Conservation (phyloP, 2,329 filamentous ascomycete species). For the Trichoderma sp. region DNA sequence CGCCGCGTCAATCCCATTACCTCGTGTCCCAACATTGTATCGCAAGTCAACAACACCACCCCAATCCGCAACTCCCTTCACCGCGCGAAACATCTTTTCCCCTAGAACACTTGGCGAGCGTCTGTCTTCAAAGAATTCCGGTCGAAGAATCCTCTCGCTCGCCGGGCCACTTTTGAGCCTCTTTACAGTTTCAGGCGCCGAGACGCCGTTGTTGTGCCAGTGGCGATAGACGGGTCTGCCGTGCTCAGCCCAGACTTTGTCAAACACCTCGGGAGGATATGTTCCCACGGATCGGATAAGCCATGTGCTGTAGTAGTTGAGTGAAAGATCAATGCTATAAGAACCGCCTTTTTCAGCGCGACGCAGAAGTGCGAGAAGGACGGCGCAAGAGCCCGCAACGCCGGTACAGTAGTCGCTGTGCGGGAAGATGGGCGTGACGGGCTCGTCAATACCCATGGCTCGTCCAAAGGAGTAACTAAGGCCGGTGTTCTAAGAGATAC, state of each 20-base stretch:
- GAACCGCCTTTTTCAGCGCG: not conserved
- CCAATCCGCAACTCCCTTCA: not conserved
- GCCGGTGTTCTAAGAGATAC: slow-evolving; percentile 33
- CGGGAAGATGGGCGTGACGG: slow-evolving; percentile 36
- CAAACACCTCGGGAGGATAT: not conserved
- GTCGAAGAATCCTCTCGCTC: slow-evolving; percentile 46
- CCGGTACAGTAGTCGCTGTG: slow-evolving; percentile 35
- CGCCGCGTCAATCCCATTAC: not conserved
- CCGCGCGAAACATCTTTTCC: not conserved
- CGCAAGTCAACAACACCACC: not conserved
- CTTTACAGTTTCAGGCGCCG: not conserved
- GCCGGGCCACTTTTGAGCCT: not conserved
- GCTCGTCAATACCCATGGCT: slow-evolving; percentile 41
- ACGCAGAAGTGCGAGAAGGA: not conserved
- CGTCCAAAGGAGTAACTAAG: slow-evolving; percentile 49
- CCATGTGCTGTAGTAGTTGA: not conserved
- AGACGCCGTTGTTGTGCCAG: slow-evolving; percentile 40
- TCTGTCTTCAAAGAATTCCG: slow-evolving; percentile 48
- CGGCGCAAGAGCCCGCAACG: not conserved
- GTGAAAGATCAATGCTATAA: not conserved
- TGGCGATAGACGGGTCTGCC: slow-evolving; percentile 52
- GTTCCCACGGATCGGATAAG: not conserved
- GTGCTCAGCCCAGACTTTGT: slow-evolving; percentile 50
- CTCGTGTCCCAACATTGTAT: slow-evolving; percentile 1
- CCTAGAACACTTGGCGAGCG: not conserved